phyloP scores from a whole-genome alignment of 768 basidiomycete species.

The Lactarius vividus region DNA sequence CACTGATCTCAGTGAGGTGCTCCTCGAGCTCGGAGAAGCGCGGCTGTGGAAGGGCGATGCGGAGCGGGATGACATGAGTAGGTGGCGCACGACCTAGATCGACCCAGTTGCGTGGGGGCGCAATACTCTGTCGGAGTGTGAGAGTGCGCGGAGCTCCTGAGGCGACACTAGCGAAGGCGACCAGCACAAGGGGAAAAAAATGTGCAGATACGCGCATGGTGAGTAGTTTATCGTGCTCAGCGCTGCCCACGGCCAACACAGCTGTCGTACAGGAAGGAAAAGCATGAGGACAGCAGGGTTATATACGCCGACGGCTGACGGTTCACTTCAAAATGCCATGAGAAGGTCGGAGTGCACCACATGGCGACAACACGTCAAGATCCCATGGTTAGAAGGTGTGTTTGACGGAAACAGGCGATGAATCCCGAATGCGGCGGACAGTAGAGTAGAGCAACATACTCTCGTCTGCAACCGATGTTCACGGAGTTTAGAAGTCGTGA shows the following conservation, averaged over 20 bases:
- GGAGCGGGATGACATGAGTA: conserved; percentile 50
- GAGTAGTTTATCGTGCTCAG: neutral
- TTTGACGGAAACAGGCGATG: no score
- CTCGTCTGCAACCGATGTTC: no score
- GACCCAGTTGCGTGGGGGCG: conserved; percentile 49
- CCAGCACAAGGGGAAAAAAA: neutral
- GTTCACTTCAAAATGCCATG: neutral
- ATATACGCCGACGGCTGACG: neutral
- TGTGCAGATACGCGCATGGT: neutral
- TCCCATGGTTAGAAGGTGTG: neutral
- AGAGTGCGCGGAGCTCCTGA: conserved; percentile 4
- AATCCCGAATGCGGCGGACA: neutral
- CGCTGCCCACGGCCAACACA: no score
- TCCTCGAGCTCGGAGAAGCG: conserved; percentile 29
- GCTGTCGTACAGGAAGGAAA: no score
- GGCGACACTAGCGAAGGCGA: neutral
- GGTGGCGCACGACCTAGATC: conserved; percentile 42
- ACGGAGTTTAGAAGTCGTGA: neutral
- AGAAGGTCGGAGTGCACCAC: neutral
- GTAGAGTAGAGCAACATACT: neutral
- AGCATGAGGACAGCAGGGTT: no score
- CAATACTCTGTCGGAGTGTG: conserved; percentile 46
- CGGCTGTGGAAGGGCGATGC: conserved; percentile 28
- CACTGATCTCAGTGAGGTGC: conserved; percentile 30
- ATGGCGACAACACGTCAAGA: neutral